Evolutionary conservation across 2,329 filamentous ascomycete species (phyloP).

Genomic region (Dactylonectria estremocensis): DNA sequence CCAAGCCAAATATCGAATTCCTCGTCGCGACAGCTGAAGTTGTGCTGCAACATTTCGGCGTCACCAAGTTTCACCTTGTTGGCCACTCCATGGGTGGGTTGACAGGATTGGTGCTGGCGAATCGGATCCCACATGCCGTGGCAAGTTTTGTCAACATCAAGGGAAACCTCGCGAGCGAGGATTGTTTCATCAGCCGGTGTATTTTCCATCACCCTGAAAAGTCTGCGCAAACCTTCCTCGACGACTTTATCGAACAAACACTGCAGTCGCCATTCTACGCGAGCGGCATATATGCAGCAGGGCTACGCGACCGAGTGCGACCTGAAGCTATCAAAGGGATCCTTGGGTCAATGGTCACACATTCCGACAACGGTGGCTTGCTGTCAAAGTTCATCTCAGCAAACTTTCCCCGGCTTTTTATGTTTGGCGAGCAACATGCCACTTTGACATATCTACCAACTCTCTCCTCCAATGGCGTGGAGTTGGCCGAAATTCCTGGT

Average conservation of each 20-base stretch:
- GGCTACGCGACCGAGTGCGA: conserved; percentile 32
- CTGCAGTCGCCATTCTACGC: conserved; percentile 24
- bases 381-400: conserved; percentile 35
- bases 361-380: conserved; percentile 38
- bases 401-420: conserved; percentile 37
- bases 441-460: conserved; percentile 33
- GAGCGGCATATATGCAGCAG: conserved; percentile 36
- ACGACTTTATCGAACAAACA: conserved; percentile 12
- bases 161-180: conserved; percentile 46
- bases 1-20: conserved; percentile 36
- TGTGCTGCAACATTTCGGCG: conserved; percentile 32
- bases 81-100: conserved; percentile 50
- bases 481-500: conserved; percentile 42
- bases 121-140: conserved; percentile 14
- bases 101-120: conserved; percentile 39
- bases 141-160: conserved; percentile 48
- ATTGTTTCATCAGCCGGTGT: conserved; percentile 47
- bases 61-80: conserved; percentile 43
- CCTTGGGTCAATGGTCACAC: conserved; percentile 46
- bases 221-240: conserved; percentile 20
- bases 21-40: conserved; percentile 36
- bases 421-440: conserved; percentile 38
- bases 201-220: conserved; percentile 39
- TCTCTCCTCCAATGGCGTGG: conserved; percentile 30
- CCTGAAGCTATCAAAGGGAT: conserved; percentile 38